Evolutionary conservation across 371 early-diverging fungal genomes (phyloP).

Genomic region (Mortierella sp.): DNA sequence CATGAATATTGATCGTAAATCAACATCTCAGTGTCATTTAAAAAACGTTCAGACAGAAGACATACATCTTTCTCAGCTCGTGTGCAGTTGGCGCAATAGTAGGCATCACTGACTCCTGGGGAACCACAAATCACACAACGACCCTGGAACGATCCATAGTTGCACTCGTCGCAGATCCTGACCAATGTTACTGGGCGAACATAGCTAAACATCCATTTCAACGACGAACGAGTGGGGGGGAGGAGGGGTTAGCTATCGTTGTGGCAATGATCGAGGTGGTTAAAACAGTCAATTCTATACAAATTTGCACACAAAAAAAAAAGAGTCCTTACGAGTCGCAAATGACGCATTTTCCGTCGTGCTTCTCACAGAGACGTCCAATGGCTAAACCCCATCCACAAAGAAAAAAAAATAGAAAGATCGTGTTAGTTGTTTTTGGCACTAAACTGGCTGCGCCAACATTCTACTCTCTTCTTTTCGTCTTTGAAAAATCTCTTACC

Average conservation of each 20-base stretch:
- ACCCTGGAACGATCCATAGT: conserved; percentile 92
- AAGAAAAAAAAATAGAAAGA: conserved; percentile 1
- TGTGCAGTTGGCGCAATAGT: conserved; percentile 95
- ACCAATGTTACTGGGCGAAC: conserved; percentile 92
- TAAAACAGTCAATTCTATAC: no score
- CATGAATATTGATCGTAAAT: background rate
- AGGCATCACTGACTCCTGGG: conserved; percentile 94
- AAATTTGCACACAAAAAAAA: no score
- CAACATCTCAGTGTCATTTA: background rate
- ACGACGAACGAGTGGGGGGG: conserved; percentile 4
- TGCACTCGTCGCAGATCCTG: conserved; percentile 97
- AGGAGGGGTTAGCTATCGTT: no score
- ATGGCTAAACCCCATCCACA: conserved; percentile 67
- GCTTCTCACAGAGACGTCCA: conserved; percentile 95
- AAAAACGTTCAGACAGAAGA: conserved; percentile 7
- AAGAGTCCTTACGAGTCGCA: conserved; percentile 83
- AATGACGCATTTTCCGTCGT: conserved; percentile 95
- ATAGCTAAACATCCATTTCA: no score
- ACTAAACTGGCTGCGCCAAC: no score
- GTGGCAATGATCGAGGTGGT: no score
- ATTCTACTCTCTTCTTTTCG: no score
- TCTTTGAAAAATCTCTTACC: no score
- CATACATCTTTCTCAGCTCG: conserved; percentile 90
- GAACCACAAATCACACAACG: conserved; percentile 95
- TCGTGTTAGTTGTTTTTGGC: no score